phyloP scores from a whole-genome alignment of 108 stramenopile species.

The Hondaea fermentalgiana region DNA sequence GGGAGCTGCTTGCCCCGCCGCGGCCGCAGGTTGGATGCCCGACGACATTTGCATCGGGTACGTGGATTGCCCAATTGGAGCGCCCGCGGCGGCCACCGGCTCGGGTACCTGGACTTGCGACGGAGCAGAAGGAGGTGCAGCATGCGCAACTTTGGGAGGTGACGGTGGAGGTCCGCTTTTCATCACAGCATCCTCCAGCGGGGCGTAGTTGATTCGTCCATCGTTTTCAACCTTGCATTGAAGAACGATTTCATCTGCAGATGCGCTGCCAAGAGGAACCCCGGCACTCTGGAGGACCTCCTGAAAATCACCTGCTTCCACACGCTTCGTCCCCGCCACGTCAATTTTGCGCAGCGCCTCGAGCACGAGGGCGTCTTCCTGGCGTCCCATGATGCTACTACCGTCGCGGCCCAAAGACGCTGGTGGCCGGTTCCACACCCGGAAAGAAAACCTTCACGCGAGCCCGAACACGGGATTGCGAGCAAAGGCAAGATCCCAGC shows the following conservation, averaged over 20 bases:
- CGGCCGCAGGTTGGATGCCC: not conserved
- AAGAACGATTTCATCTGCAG: not conserved
- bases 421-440: not conserved
- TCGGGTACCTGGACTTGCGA: not conserved
- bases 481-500: no score
- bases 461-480: no score
- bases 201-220: not conserved
- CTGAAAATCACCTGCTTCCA: not conserved
- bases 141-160: not conserved
- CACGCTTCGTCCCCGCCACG: not conserved
- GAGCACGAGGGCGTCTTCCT: not conserved
- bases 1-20: not conserved
- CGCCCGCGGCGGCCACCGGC: not conserved
- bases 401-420: not conserved
- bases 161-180: not conserved
- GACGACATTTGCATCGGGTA: not conserved
- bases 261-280: not conserved
- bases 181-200: not conserved
- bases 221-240: constrained; percentile 15
- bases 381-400: not conserved
- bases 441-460: not conserved
- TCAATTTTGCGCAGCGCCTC: not conserved
- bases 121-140: not conserved
- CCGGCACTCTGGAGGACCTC: not conserved
- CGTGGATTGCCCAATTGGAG: not conserved